Base-by-base conservation (phyloP, 805 yeast genomes). In the Ogataea zsoltii region DNA sequence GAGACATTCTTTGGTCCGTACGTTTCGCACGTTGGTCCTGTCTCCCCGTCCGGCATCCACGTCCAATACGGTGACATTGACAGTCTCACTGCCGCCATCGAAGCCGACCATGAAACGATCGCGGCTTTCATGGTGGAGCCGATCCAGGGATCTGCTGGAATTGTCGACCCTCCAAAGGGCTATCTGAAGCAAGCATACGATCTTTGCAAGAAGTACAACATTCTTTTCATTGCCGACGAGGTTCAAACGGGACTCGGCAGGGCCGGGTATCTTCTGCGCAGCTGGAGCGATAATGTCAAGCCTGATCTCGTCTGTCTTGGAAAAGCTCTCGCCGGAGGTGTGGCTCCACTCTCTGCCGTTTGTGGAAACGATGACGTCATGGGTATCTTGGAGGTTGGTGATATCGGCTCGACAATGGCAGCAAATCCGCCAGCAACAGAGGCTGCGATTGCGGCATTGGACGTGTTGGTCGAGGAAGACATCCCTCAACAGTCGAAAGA, bases 181-280 rank as follows among this genome's bases (percentile, higher is more conserved):
- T 61, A 59, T 33, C 23, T 57, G 10, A 57, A 51, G 13, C 32
- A 49, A 18, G 60, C 60, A 2, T 50, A 18, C 31, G 56, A 51
- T 2, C 33, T 61, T 13, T 61, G 65, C 45, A 49, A 58, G 33
- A 51, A 57, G 40, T 56, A 50, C 43, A 58, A 60, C 40, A 50
- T 61, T 30, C 40, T 61, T 11, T 56, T 57, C 41, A 57, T 61
- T 42, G 60, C 63, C 1, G 65, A 61, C 46, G 65, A 61, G 40
- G 61, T 61, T n/a, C 64, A 60, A 38, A 54, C 62, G 2, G 65
- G 64, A 2, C 41, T 56, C 17, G 65, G 64, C n/a, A 52, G 65
- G 47, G 51, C 65, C 4, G 65, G 65, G 12, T 15, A 45, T 11
- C 10, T 53, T 4, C 44, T 58, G 13, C 50, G 49, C 31, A 42